These are phyloP conservation scores for Thermothelomyces thermophilus DNA, from an alignment of 2,329 filamentous ascomycete species.

Conservation along the genomic window DNA sequence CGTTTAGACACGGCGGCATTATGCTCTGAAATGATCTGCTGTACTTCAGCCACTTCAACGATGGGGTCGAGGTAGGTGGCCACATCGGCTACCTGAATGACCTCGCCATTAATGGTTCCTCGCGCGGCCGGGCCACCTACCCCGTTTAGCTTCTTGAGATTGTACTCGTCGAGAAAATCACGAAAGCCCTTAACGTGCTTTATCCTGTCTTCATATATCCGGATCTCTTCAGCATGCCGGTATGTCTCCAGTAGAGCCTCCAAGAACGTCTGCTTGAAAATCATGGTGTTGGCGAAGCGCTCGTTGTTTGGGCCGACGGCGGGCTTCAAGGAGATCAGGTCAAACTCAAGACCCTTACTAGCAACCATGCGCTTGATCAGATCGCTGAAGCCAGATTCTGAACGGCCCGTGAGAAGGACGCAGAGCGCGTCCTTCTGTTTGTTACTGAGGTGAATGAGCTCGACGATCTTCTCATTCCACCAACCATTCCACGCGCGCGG, in stretches of 20 bases:
- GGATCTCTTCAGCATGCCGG: constrained; percentile 71
- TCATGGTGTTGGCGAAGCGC: constrained; percentile 74
- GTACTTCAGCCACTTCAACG: constrained; percentile 73
- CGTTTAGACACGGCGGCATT: constrained; percentile 52
- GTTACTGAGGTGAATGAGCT: constrained; percentile 74
- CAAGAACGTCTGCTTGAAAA: constrained; percentile 86
- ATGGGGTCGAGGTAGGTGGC: constrained; percentile 69
- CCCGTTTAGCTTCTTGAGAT: constrained; percentile 44
- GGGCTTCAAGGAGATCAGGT: constrained; percentile 84
- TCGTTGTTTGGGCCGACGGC: constrained; percentile 72
- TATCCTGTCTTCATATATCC: constrained; percentile 62
- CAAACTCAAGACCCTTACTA: constrained; percentile 75
- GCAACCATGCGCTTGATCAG: constrained; percentile 74
- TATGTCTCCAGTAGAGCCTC: constrained; percentile 81
- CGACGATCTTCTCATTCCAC: constrained; percentile 91
- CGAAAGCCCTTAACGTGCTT: constrained; percentile 74
- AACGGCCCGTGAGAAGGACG: constrained; percentile 80
- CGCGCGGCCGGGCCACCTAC: constrained; percentile 48
- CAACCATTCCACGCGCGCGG: constrained; percentile 78
- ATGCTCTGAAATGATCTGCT: constrained; percentile 83
- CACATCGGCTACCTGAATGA: constrained; percentile 77
- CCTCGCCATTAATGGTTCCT: constrained; percentile 65
- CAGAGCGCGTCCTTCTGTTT: constrained; percentile 77
- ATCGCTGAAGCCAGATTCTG: constrained; percentile 68
- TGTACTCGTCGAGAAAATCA: constrained; percentile 75